Evolutionary conservation across 495 filamentous ascomycete species (phyloP), one percentile per base, ranked within the genome.

Genomic region (Glutinoglossum americanum): DNA sequence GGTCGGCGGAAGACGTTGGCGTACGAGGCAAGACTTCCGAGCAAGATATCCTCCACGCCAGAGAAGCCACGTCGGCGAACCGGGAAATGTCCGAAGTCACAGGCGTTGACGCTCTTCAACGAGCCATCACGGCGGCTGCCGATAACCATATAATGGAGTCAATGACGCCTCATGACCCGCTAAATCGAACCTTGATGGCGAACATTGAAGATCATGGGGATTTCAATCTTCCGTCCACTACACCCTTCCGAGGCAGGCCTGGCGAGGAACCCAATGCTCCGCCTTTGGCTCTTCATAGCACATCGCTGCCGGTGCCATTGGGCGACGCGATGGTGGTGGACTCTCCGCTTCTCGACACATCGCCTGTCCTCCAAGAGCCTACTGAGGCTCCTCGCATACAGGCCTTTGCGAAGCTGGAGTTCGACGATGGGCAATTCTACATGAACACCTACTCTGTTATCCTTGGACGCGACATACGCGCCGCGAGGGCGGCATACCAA

Each of bases 401-500:
- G 26, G 82, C 79, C 28, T 85, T 78, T 68, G 83, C 82, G 33
- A 85, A 82, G 66, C 72, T 87, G 28, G 75, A 79, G 61, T 85
- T 87, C 65, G 72, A 76, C 37, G 83, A 87, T 68, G 81, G 81
- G 15, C 74, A 80, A 63, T 87, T 82, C 64, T 85, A 83, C 64
- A 79, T 83, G 72, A 84, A 77, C 55, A 84, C 81, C 10, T 79
- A 80, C 61, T 74, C 73, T 0, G 74, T 85, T 27, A 75, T 78
- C 21, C 70, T 87, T 25, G 83, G 83, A 51, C 79, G 83, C 60
- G 80, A 85, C 68, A 68, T 80, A 45, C 70, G 71, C 53, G 77
- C 78, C 17, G 71, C 74, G 4, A 70, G 74, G 47, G 71, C 72
- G 28, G 77, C 76, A 26, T 67, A 71, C 56, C 71, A 75, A 48